A percentile compares a stretch with the other conserved stretches of the same genome.
These are phyloP conservation scores for Multifurca ochricompacta DNA, from an alignment of 768 basidiomycete genomes.

Conservation along the genomic window DNA sequence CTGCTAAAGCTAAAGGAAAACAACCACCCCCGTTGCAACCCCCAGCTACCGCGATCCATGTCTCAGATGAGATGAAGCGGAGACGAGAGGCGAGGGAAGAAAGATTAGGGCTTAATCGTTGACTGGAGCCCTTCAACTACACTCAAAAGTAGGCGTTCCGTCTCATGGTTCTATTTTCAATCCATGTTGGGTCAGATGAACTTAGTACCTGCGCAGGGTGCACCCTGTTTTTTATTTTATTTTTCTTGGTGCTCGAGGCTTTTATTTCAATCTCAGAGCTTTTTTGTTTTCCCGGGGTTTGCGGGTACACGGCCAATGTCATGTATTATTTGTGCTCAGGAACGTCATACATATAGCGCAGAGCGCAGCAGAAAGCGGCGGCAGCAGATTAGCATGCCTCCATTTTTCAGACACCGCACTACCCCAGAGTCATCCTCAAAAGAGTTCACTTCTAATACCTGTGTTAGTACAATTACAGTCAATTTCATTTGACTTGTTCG, in stretches of 20 bases:
- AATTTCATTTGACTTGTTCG: neutral
- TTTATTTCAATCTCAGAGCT: neutral
- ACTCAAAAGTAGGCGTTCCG: neutral
- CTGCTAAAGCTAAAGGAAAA: constrained; percentile 12
- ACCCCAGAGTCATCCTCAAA: neutral
- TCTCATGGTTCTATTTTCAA: neutral
- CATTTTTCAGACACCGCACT: neutral
- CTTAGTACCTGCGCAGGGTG: neutral
- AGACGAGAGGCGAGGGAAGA: constrained; percentile 31
- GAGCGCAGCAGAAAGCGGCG: too few relatives aligned
- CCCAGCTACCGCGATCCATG: constrained; percentile 10
- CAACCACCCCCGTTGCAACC: constrained; percentile 2
- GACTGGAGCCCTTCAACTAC: neutral
- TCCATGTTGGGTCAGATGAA: neutral
- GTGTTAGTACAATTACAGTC: neutral
- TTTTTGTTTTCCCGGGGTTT: too few relatives aligned
- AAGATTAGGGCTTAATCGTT: constrained; percentile 25
- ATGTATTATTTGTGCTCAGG: neutral
- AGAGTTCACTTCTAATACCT: constrained; percentile 3
- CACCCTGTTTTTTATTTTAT: too few relatives aligned
- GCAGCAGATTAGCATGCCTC: too few relatives aligned
- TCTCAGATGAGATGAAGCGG: constrained; percentile 29
- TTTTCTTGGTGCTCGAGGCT: neutral
- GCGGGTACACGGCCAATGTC: neutral
- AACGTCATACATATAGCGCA: neutral